These are phyloP conservation scores for Ascochyta clinopodiicola DNA, from an alignment of 2,329 filamentous ascomycete species.

Conservation along the genomic window DNA sequence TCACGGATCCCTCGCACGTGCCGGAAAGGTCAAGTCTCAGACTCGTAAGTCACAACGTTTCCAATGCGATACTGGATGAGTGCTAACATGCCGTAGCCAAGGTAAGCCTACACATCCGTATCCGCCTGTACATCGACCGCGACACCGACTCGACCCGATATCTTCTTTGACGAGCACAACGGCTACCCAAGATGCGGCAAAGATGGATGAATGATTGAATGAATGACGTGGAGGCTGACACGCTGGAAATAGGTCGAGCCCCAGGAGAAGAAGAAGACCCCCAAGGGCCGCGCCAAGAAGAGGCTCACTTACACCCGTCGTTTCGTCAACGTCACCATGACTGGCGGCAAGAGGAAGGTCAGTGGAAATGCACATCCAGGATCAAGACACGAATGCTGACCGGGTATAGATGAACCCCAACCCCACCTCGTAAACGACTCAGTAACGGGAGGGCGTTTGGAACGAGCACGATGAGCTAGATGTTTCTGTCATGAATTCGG, in stretches of 20 bases:
- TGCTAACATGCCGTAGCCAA: constrained; percentile 34
- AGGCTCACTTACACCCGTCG: constrained; percentile 94
- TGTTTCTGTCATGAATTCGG: constrained; percentile 45
- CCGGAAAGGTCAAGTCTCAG: constrained; percentile 90
- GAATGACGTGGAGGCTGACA: constrained; percentile 31
- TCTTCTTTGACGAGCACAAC: background rate
- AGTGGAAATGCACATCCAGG: constrained; percentile 38
- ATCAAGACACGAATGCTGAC: constrained; percentile 19
- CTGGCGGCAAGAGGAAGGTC: constrained; percentile 98
- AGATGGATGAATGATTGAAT: background rate
- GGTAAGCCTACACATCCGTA: constrained; percentile 26
- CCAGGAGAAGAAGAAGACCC: constrained; percentile 95
- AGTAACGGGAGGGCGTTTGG: constrained; percentile 30
- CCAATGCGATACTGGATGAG: constrained; percentile 1
- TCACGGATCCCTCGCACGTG: constrained; percentile 93
- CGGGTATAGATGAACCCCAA: constrained; percentile 80
- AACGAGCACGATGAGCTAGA: constrained; percentile 44
- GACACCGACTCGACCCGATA: background rate
- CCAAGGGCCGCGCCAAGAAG: constrained; percentile 98
- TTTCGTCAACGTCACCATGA: constrained; percentile 98
- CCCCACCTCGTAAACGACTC: constrained; percentile 68
- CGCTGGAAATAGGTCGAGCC: constrained; percentile 71
- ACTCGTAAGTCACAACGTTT: constrained; percentile 30
- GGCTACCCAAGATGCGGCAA: background rate
- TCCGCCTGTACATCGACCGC: background rate